phyloP scores from a whole-genome alignment of 257 asterid genomes.

The Linaria vulgaris region DNA sequence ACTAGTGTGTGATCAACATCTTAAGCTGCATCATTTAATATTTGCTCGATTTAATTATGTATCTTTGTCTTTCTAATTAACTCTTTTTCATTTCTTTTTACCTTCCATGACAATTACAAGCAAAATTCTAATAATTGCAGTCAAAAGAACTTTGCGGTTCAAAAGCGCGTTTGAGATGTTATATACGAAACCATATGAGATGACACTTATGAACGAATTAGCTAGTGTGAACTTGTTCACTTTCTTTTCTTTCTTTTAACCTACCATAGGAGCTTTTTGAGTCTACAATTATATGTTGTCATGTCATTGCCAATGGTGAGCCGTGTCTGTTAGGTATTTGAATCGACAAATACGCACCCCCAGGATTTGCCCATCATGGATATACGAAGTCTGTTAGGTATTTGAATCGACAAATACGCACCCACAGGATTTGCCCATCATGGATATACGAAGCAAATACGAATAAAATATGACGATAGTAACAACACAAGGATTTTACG shows the following conservation, averaged over 20 bases:
- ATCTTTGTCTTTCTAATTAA: conserved; percentile 26
- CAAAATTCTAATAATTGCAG: conserved; percentile 18
- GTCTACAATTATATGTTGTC: conserved; percentile 21
- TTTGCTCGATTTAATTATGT: not conserved
- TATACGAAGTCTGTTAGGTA: too few relatives aligned
- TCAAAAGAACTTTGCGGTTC: conserved; percentile 29
- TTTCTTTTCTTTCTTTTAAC: conserved; percentile 18
- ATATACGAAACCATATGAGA: conserved; percentile 11
- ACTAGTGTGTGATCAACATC: not conserved
- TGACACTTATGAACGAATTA: not conserved
- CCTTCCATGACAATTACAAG: conserved; percentile 38
- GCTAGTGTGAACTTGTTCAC: not conserved
- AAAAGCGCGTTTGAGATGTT: conserved; percentile 3
- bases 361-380: too few relatives aligned
- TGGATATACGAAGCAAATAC: too few relatives aligned
- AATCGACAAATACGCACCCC: too few relatives aligned
- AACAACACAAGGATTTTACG: too few relatives aligned
- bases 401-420: too few relatives aligned
- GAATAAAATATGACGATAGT: too few relatives aligned
- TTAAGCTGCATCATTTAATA: not conserved
- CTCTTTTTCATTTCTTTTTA: conserved; percentile 30
- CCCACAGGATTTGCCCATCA: too few relatives aligned
- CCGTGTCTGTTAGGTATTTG: too few relatives aligned
- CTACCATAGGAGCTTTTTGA: conserved; percentile 15
- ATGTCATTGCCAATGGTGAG: too few relatives aligned